phyloP scores from a whole-genome alignment of 257 asterid species.

The Nicotiana tabacum region DNA sequence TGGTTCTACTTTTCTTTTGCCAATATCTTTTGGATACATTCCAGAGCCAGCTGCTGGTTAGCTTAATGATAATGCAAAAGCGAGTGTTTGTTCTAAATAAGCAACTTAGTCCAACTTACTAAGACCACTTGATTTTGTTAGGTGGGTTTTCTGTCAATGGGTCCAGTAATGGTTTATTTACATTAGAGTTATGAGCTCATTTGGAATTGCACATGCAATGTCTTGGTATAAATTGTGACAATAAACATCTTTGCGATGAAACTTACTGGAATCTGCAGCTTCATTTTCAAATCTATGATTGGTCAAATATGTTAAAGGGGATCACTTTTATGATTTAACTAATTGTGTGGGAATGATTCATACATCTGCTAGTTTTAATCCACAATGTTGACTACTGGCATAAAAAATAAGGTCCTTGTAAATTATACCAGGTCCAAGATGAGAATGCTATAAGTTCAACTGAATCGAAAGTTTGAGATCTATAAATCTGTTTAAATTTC shows the following conservation, averaged over 20 bases:
- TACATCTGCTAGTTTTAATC: too few relatives aligned
- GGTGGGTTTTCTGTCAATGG: neutral
- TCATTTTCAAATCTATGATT: neutral
- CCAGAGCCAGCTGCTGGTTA: too few relatives aligned
- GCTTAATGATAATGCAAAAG: too few relatives aligned
- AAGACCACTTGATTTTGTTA: too few relatives aligned
- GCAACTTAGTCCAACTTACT: too few relatives aligned
- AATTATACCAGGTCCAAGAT: neutral
- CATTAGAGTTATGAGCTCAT: neutral
- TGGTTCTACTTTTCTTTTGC: too few relatives aligned
- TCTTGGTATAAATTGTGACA: neutral
- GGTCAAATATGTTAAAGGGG: neutral
- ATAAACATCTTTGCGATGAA: too few relatives aligned
- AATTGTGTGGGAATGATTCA: too few relatives aligned
- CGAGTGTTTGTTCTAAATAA: too few relatives aligned
- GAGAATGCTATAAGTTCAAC: neutral
- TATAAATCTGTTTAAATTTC: neutral
- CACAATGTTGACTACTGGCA: too few relatives aligned
- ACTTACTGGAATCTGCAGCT: neutral
- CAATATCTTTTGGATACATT: too few relatives aligned
- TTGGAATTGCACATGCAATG: neutral
- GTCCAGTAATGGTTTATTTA: neutral
- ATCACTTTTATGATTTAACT: too few relatives aligned
- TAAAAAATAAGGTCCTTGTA: neutral
- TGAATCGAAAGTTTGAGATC: neutral